Evolutionary conservation across 192 early-diverging fungal species (phyloP), one percentile per base, ranked within the genome.

Genomic region (Coemansia sp.): DNA sequence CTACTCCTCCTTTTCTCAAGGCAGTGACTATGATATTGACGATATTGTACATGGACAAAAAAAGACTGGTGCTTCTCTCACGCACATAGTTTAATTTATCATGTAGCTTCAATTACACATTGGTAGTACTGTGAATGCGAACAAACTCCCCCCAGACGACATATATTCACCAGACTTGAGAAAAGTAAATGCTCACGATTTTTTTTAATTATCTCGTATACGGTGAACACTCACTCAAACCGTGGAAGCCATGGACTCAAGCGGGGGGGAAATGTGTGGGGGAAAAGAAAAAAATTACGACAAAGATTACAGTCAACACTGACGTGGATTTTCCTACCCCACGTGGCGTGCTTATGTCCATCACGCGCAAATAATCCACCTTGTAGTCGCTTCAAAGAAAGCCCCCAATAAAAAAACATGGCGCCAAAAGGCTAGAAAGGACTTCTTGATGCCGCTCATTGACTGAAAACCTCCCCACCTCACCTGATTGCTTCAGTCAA

Each of bases 401-500:
- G 7, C 16, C 16, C 36, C 44, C 5, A 47, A 16, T 47, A 4
- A 47, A 10, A 27, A 27, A 27, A 27, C 27, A 27, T 27, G 27
- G 27, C 27, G 27, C 27, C 27, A 27, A 54, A 54, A 29, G 52
- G 52, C 46, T 22, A 51, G 8, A 51, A 51, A 51, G 49, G 3
- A 51, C 20, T 55, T 31, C 54, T 55, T 31, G 22, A 31, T 55
- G 27, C 3, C 27, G 16, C 43, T 46, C 43, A 16, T 55, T 29
- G 54, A 55, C 27, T 55, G 54, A 3, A 31, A 31, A 27, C 27
- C 27, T 27, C 27, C 27, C 24, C 5, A 5, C 8, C 52, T 13
- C 52, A 55, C 54, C 27, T 55, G 54, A 31, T 55, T 27, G 24
- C 54, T 55, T 31, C 22, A 55, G 54, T 55, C 54, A 16, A 31